Percentiles rank a stretch among this genome's conserved stretches.
These are phyloP conservation scores for Paecilomyces sp. DNA, from an alignment of 2,329 filamentous ascomycete species.

Conservation along the genomic window DNA sequence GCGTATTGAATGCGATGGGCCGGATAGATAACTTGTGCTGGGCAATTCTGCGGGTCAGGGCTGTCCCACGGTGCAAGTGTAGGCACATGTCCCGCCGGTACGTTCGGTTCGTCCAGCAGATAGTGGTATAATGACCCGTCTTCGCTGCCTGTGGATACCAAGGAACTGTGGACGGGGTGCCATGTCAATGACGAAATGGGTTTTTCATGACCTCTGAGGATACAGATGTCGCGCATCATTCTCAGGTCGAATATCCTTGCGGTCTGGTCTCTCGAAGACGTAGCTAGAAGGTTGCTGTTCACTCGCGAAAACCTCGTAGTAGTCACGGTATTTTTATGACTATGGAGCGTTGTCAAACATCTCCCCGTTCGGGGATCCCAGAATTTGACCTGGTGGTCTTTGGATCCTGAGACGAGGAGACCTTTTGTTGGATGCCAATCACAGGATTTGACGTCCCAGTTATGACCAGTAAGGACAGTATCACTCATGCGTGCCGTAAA, in stretches of 20 bases:
- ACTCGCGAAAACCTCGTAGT: constrained; percentile 85
- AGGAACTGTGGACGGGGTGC: constrained; percentile 85
- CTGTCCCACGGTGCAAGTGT: constrained; percentile 79
- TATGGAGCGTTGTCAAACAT: constrained; percentile 87
- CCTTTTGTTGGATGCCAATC: constrained; percentile 98
- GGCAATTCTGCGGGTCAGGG: constrained; percentile 68
- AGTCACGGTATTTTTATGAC: constrained; percentile 95
- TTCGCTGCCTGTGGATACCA: constrained; percentile 83
- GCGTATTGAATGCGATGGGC: constrained; percentile 81
- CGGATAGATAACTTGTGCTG: constrained; percentile 85
- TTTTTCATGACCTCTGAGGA: constrained; percentile 91
- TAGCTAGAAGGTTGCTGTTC: constrained; percentile 77
- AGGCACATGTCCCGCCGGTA: constrained; percentile 63
- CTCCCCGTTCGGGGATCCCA: constrained; percentile 94
- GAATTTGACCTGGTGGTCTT: constrained; percentile 93
- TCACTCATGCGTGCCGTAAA: constrained; percentile 83
- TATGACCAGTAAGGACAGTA: constrained; percentile 80
- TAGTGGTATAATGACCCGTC: constrained; percentile 91
- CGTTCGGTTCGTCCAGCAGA: constrained; percentile 89
- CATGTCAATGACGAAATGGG: constrained; percentile 88
- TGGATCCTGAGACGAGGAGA: constrained; percentile 88
- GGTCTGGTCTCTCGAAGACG: constrained; percentile 86
- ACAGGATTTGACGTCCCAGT: constrained; percentile 94
- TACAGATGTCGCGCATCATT: constrained; percentile 96
- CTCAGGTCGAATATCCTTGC: constrained; percentile 89